Evolutionary conservation across 495 filamentous ascomycete genomes (phyloP), one percentile per base, ranked within the genome.

Genomic region (Penicillium fimorum): DNA sequence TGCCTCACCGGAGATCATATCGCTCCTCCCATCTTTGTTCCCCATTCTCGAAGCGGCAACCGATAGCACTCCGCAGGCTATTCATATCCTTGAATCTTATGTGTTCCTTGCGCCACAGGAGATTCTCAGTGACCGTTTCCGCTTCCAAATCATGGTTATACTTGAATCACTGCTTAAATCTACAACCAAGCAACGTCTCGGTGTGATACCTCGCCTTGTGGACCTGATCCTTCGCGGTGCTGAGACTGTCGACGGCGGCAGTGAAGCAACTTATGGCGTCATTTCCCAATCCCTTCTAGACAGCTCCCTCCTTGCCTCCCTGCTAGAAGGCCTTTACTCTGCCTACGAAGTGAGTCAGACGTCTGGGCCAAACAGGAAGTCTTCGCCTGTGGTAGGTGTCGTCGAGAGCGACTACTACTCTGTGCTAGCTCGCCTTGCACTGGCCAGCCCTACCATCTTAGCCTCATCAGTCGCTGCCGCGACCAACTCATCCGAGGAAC

Each of bases 371-470:
- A 85, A 87, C 59, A 76, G 74, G 32, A 87, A 77, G 60, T 75
- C 73, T 29, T 76, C 84, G 32, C 77, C 78, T 42, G 79, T 95
- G 43, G 85, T 85, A 57, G 79, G 82, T 24, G 75, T 89, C 27
- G 83, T 86, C 6, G 82, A 96, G 62, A 88, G 85, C 1, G 88
- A 96, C 67, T 96, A 94, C 71, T 86, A 94, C 57, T 79, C 79
- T 11, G 78, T 97, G n/a, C 79, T 97, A 2, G 86, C 92, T 10
- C 86, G 92, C 9, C 79, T 98, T 24, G 84, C 84, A 7, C 68
- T 95, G 13, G 83, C 84, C 10, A 84, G 84, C 50, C 87, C 92
- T 0, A 65, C 66, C 9, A 75, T 88, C 25, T 85, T 96, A 58
- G 69, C 83, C 12, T 82, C 79, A 22, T 81, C 87, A 17, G 55